Base-by-base conservation (phyloP, 164 flowering plant species). In the Berberis vulgaris region DNA sequence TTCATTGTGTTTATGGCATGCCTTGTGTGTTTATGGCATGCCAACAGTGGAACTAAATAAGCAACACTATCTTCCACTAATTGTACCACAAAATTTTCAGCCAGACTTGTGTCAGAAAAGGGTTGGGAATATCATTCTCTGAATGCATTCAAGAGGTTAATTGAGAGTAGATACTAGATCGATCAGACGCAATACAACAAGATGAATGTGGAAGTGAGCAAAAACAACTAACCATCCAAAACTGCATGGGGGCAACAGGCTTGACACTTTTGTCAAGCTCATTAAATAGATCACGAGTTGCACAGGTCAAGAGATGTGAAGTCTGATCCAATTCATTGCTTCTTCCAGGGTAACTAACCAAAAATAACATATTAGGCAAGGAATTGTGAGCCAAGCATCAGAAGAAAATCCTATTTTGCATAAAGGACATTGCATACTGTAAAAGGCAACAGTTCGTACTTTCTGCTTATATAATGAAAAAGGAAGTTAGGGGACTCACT, bases 221-320 rank as follows among this genome's bases (percentile, higher is more conserved):
- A 54, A 57, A 56, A 66, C 5, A 69, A 73, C 84, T 66, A 67
- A 94, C 99, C 97, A 73, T 87, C 96, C 95, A 94, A 79, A 94
- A 94, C 54, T 86, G 91, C 94, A 83, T 82, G 38, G 97, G 99
- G n/a, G 96, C 80, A 61, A 94, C 97, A 61, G 99, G 83, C 76
- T 85, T 84, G 76, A 77, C 87, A 80, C 78, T 91, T 75, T 81
- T 82, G 81, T 89, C 96, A 58, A 94, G 93, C 69, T 94, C 97
- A 69, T 65, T 73, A 73, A 94, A 91, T 59, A 94, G 73, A 70
- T 94, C 99, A 61, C 91, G 75, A 5, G 96, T 91, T 65, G 99
- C 97, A 64, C 76, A 74, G 43, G 99, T 87, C 84, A 94, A 77
- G 65, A 73, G 79, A 78, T 86, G 97, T 70, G 98, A 91, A 64